Percentiles rank a stretch among this genome's conserved stretches.
Conservation (phyloP, 495 filamentous ascomycete species). For the Penicillium taxi region DNA sequence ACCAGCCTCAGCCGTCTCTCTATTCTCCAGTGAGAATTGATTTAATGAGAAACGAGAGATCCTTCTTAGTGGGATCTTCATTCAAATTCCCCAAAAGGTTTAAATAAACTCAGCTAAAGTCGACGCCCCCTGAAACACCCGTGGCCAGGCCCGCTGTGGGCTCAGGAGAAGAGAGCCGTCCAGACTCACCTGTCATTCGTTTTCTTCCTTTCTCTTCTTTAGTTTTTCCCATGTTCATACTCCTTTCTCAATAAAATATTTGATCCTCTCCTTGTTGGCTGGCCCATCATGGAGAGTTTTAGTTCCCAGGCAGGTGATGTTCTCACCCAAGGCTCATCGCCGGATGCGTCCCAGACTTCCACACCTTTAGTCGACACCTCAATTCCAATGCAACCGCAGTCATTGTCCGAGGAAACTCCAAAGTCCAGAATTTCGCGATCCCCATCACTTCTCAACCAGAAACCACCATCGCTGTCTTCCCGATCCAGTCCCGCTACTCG, state of each 20-base stretch:
- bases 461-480: slow-evolving; percentile 45
- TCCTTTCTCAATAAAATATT: slow-evolving; percentile 8
- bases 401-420: slow-evolving; percentile 12
- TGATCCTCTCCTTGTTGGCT: slow-evolving; percentile 18
- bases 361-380: slow-evolving; percentile 4
- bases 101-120: too few relatives aligned
- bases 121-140: slow-evolving; percentile 23
- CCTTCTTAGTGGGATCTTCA: too few relatives aligned
- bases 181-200: slow-evolving; percentile 6
- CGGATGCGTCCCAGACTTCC: slow-evolving; percentile 31
- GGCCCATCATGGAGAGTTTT: slow-evolving; percentile 32
- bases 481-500: slow-evolving; percentile 48
- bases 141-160: slow-evolving; percentile 18
- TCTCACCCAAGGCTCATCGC: slow-evolving; percentile 21
- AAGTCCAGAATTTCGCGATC: slow-evolving; percentile 13
- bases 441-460: slow-evolving; percentile 20
- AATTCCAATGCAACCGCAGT: slow-evolving; percentile 9
- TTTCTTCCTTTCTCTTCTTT: not conserved
- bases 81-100: too few relatives aligned
- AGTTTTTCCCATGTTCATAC: slow-evolving; percentile 8
- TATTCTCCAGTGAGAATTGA: too few relatives aligned
- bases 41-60: too few relatives aligned
- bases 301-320: slow-evolving; percentile 25
- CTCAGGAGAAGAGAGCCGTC: slow-evolving; percentile 17
- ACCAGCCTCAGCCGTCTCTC: too few relatives aligned